These are phyloP conservation scores for Clohesyomyces aquaticus DNA, from an alignment of 495 filamentous ascomycete species.

Conservation along the genomic window DNA sequence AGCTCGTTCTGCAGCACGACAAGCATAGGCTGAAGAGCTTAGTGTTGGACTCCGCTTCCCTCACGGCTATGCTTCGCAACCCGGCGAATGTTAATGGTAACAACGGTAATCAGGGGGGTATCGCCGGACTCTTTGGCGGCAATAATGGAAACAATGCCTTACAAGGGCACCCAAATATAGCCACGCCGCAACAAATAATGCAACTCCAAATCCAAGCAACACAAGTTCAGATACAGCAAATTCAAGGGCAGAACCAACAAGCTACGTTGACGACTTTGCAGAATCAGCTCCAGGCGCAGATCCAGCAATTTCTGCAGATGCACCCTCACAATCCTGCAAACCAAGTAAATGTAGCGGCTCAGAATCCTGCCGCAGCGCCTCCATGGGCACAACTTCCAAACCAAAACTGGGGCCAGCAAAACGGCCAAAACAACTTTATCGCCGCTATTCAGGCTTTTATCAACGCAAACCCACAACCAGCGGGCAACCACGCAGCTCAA, in stretches of 20 bases:
- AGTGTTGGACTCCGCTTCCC: conserved; percentile 45
- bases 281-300: conserved; percentile 23
- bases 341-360: conserved; percentile 5
- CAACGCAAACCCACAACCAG: neutral
- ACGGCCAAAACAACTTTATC: neutral
- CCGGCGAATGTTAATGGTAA: conserved; percentile 5
- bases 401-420: no score
- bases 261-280: conserved; percentile 14
- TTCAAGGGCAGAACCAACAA: conserved; percentile 6
- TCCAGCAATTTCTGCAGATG: conserved; percentile 15
- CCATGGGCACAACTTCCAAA: neutral
- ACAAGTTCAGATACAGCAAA: conserved; percentile 28
- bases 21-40: conserved; percentile 35
- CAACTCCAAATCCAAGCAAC: conserved; percentile 28
- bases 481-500: neutral
- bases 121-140: neutral
- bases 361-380: conserved; percentile 2
- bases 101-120: conserved; percentile 14
- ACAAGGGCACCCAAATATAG: conserved; percentile 12
- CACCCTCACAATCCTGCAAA: no score
- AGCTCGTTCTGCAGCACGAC: conserved; percentile 39
- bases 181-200: conserved; percentile 17
- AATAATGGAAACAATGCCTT: neutral
- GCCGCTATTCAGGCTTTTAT: neutral
- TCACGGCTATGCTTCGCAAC: conserved; percentile 41